Conservation (phyloP, 2,329 filamentous ascomycete genomes). For the Fonsecaea pedrosoi region DNA sequence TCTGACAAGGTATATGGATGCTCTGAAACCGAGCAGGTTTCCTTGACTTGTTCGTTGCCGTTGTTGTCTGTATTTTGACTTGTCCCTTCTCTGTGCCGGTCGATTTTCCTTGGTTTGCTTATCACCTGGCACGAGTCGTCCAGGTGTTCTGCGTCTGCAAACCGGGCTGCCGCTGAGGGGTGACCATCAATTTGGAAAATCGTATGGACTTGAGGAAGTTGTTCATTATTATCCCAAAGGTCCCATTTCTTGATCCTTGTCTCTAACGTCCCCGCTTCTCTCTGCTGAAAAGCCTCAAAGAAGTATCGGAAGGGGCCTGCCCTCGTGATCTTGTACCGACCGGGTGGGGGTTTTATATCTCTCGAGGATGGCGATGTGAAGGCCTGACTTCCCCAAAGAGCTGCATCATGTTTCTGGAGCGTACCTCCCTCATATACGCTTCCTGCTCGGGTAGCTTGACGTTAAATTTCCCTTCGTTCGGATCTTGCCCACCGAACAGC, state of each 20-base stretch:
- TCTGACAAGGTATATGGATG: too few species aligned
- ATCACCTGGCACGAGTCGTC: neutral
- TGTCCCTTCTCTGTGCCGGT: neutral
- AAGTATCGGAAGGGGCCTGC: neutral
- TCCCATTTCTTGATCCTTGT: neutral
- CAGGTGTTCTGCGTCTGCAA: neutral
- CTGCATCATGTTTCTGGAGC: conserved; percentile 23
- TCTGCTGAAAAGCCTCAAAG: neutral
- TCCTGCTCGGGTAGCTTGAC: conserved; percentile 20
- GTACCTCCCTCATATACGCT: conserved; percentile 34
- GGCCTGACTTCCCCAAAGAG: conserved; percentile 23
- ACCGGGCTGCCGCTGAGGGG: neutral
- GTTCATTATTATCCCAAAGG: neutral
- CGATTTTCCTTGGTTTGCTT: neutral
- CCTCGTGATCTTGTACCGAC: neutral
- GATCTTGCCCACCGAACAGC: conserved; percentile 17
- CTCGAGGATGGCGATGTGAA: neutral
- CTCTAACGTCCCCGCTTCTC: neutral
- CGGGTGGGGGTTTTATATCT: neutral
- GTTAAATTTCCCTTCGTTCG: conserved; percentile 18
- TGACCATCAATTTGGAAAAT: neutral
- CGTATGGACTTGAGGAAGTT: too few species aligned
- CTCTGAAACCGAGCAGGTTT: neutral
- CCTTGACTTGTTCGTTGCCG: neutral
- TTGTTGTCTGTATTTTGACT: neutral